These are phyloP conservation scores for Coemansia sp. DNA, from an alignment of 192 early-diverging fungal species.

Conservation along the genomic window DNA sequence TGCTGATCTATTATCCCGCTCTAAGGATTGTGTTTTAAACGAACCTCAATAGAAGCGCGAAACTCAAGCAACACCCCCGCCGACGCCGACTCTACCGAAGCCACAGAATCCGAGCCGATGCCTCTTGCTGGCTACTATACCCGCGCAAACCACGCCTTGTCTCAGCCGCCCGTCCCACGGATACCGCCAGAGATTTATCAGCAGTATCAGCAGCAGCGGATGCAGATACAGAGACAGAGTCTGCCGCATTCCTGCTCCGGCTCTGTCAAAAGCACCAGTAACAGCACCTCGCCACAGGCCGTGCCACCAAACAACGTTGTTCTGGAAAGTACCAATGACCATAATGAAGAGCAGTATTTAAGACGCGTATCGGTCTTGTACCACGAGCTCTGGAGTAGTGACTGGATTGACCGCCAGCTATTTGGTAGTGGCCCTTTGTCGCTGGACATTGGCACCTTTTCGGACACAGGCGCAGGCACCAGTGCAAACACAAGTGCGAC, in stretches of 20 bases:
- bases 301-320: neutral
- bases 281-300: neutral
- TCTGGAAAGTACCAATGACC: constrained; percentile 1
- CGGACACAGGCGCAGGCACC: neutral
- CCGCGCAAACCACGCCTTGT: neutral
- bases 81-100: neutral
- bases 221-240: no score
- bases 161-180: constrained; percentile 1
- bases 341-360: constrained; percentile 46
- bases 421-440: constrained; percentile 13
- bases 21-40: neutral
- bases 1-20: neutral
- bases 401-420: constrained; percentile 41
- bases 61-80: neutral
- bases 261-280: no score
- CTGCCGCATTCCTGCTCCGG: no score
- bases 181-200: constrained; percentile 4
- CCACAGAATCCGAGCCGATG: constrained; percentile 1
- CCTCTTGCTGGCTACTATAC: neutral
- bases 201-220: neutral
- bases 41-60: neutral
- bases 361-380: constrained; percentile 51
- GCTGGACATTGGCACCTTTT: neutral
- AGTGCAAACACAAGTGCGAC: no score
- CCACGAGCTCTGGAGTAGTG: constrained; percentile 51